A percentile compares a stretch with the other conserved stretches of the same genome.
Evolutionary conservation across 1,139 yeast genomes (phyloP).

Genomic region (Blastobotrys proliferans): DNA sequence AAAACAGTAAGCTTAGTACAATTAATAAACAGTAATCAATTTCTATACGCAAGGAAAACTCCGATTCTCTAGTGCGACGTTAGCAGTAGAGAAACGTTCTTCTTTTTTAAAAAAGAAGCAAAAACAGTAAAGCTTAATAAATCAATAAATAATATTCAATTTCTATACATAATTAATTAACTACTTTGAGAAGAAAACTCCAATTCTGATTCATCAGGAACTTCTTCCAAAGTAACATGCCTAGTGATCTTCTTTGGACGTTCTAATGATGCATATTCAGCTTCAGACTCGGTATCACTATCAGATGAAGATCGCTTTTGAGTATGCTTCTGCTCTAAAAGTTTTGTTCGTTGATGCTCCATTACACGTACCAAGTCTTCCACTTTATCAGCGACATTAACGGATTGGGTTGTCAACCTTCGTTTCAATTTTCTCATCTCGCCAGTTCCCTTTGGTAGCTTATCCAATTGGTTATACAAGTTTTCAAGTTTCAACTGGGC

Average conservation of each 20-base stretch:
- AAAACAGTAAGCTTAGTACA: too few relatives aligned
- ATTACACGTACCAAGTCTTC: slow-evolving; percentile 24
- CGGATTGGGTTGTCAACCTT: slow-evolving; percentile 23
- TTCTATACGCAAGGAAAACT: too few relatives aligned
- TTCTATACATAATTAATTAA: slow-evolving; percentile 19
- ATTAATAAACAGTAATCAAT: too few relatives aligned
- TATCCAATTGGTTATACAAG: slow-evolving; percentile 25
- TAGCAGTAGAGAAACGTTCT: too few relatives aligned
- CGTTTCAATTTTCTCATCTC: slow-evolving; percentile 22
- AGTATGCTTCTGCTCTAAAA: slow-evolving; percentile 10
- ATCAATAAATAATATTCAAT: not conserved
- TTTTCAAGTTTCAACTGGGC: slow-evolving; percentile 25
- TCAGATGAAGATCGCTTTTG: slow-evolving; percentile 8
- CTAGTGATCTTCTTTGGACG: slow-evolving; percentile 14
- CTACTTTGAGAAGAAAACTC: not conserved
- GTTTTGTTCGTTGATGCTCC: slow-evolving; percentile 19
- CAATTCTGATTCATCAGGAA: slow-evolving; percentile 23
- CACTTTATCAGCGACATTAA: slow-evolving; percentile 25
- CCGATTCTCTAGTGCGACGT: too few relatives aligned
- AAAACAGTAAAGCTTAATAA: not conserved
- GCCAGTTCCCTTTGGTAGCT: slow-evolving; percentile 17
- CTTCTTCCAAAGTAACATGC: slow-evolving; percentile 24
- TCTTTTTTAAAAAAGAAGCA: slow-evolving; percentile 2
- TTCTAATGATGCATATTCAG: slow-evolving; percentile 1
- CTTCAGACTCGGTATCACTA: slow-evolving; percentile 7